Percentiles rank a stretch among this genome's conserved stretches.
Conservation (phyloP, 805 yeast species). For the Candida oleophila region DNA sequence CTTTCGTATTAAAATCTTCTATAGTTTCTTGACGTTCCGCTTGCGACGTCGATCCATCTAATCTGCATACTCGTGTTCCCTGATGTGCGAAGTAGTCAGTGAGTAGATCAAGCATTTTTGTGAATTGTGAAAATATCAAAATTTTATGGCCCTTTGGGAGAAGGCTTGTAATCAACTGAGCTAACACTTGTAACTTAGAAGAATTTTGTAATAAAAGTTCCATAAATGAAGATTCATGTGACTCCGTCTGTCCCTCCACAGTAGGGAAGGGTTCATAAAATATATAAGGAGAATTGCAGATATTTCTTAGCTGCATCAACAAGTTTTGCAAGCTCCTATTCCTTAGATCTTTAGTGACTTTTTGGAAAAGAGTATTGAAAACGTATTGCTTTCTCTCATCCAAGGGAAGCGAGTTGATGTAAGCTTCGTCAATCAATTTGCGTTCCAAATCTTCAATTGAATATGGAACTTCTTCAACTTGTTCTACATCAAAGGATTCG, state of each 20-base stretch:
- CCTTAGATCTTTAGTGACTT: conserved; percentile 26
- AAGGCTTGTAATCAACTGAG: conserved; percentile 58
- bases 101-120: conserved; percentile 75
- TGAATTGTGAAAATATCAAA: conserved; percentile 84
- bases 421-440: background rate
- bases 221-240: conserved; percentile 23
- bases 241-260: conserved; percentile 38
- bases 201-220: conserved; percentile 48
- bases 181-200: conserved; percentile 69
- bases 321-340: conserved; percentile 53
- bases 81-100: conserved; percentile 68
- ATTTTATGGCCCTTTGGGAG: conserved; percentile 59
- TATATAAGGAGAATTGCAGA: conserved; percentile 83
- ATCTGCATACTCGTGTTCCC: conserved; percentile 49
- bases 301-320: conserved; percentile 80
- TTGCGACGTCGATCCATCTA: conserved; percentile 76
- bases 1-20: conserved; percentile 40
- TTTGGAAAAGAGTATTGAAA: conserved; percentile 13
- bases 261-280: conserved; percentile 72
- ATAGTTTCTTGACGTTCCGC: conserved; percentile 66
- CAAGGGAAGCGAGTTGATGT: background rate
- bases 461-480: background rate
- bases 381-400: conserved; percentile 10
- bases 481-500: conserved; percentile 7
- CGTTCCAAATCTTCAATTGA: background rate